Evolutionary conservation across 2,329 filamentous ascomycete genomes (phyloP).

Genomic region (Cercospora sesami): DNA sequence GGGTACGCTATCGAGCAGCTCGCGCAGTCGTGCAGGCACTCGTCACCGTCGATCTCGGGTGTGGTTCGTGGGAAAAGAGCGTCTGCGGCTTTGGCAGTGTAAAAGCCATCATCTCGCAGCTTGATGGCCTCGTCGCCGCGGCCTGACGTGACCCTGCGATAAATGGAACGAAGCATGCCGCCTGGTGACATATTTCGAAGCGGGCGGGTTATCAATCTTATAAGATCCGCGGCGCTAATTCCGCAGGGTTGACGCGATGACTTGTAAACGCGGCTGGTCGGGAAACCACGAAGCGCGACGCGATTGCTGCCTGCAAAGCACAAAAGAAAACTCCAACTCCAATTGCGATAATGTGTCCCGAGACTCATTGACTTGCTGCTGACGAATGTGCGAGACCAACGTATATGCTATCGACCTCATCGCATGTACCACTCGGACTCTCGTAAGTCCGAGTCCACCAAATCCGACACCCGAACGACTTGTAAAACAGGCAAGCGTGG

Average conservation of each 20-base stretch:
- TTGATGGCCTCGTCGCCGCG: constrained; percentile 19
- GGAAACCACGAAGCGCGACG: not conserved
- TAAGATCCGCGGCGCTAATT: constrained; percentile 6
- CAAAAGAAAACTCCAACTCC: not conserved
- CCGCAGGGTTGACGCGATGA: not conserved
- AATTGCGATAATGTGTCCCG: not conserved
- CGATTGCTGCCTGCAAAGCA: not conserved
- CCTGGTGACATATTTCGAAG: constrained; percentile 4
- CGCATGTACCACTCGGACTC: not conserved
- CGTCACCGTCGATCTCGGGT: constrained; percentile 78
- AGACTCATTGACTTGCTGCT: not conserved
- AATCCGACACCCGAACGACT: not conserved
- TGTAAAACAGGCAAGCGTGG: not conserved
- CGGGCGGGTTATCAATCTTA: constrained; percentile 2
- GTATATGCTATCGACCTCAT: not conserved
- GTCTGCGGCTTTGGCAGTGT: constrained; percentile 48
- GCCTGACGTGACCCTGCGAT: constrained; percentile 13
- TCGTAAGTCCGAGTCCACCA: constrained; percentile 7
- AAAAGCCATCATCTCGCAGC: constrained; percentile 45
- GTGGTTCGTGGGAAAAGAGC: constrained; percentile 73
- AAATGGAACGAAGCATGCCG: constrained; percentile 23
- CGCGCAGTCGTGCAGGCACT: constrained; percentile 83
- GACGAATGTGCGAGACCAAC: not conserved
- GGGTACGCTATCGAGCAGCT: constrained; percentile 79
- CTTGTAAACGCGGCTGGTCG: not conserved